Evolutionary conservation across 805 yeast genomes (phyloP), one percentile per base, ranked within the genome.

Genomic region (Cyberlindnera samutprakarnensis): DNA sequence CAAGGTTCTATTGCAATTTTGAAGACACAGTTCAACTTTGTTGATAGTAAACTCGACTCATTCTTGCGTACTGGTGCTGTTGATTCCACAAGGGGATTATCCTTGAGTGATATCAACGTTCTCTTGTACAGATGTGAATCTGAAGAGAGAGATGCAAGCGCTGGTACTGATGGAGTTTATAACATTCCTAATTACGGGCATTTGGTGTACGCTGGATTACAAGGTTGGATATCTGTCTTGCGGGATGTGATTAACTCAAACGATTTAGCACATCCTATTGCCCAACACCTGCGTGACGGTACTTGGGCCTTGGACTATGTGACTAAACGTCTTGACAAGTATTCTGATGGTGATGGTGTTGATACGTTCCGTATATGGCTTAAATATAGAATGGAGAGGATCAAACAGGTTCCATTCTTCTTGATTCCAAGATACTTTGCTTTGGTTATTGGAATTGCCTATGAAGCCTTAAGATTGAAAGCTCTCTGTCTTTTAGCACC

Each of bases 1-100:
- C 90, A 83, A 32, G 98, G 98, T 4, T 81, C 96, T 2, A 85
- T 92, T 44, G 85, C 94, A 1, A 78, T 92, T 3, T 70, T 85
- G 47, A 68, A 78, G 20, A 86, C 96, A 0, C 65, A 64, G 37
- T 75, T 81, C 35, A 70, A 75, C 7, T 71, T 73, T 11, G 84
- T 84, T 21, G 82, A 82, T 44, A 63, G 63, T 11, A 65, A 68
- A 4, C 59, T 88, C 28, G 94, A 85, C 52, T 57, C 66, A 12
- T 79, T 59, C 42, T 70, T 82, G n/a, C 71, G 81, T 48, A 61
- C 68, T 17, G 95, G 94, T 14, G 95, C 94, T 1, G 51, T 78
- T 17, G 78, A 74, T 38, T 94, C 94, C 0, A 73, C 94, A 0
- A 38, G 57, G 14, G 67, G 69, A 12, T 60, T 88, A 31, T 61